A percentile compares a stretch with the other conserved stretches of the same genome.
These are phyloP conservation scores for Fusarium newnesense DNA, from an alignment of 2,329 filamentous ascomycete genomes.

Conservation along the genomic window DNA sequence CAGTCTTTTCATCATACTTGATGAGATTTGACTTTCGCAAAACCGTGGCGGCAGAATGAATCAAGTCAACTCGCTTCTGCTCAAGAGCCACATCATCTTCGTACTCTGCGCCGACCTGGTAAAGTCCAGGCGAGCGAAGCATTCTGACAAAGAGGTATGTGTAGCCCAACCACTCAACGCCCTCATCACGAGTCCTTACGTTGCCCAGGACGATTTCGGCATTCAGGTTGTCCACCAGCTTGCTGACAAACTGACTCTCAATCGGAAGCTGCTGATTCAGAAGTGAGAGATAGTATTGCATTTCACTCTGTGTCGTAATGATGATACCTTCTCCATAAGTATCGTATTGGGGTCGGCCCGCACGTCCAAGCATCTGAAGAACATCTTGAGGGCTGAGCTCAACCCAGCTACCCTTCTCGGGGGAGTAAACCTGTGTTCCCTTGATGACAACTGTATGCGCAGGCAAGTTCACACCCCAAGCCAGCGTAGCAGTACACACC, in stretches of 20 bases:
- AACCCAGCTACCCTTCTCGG: conserved; percentile 98
- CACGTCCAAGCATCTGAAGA: conserved; percentile 97
- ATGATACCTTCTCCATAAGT: conserved; percentile 99
- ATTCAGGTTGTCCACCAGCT: conserved; percentile 94
- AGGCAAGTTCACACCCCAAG: conserved; percentile 98
- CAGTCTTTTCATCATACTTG: conserved; percentile 95
- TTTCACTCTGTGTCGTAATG: conserved; percentile 93
- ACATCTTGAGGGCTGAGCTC: conserved; percentile 98
- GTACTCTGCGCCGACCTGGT: conserved; percentile 96
- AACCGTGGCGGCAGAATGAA: conserved; percentile 90
- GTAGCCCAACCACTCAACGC: conserved; percentile 98
- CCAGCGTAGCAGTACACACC: conserved; percentile 96
- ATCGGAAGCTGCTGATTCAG: conserved; percentile 98
- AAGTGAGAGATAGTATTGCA: conserved; percentile 96
- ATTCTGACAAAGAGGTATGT: conserved; percentile 98
- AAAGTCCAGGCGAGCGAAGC: conserved; percentile 93
- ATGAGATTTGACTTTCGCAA: conserved; percentile 88
- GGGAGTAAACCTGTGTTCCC: conserved; percentile 96
- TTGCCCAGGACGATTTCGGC: conserved; percentile 96
- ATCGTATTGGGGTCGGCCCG: conserved; percentile 94
- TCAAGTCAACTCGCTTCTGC: conserved; percentile 96
- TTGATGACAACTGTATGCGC: conserved; percentile 99
- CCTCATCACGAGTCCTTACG: conserved; percentile 89
- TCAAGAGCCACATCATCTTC: conserved; percentile 91
- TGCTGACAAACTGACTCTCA: conserved; percentile 94